Conservation (phyloP, 75 land plant genomes). For the Adiantum capillusveneris region DNA sequence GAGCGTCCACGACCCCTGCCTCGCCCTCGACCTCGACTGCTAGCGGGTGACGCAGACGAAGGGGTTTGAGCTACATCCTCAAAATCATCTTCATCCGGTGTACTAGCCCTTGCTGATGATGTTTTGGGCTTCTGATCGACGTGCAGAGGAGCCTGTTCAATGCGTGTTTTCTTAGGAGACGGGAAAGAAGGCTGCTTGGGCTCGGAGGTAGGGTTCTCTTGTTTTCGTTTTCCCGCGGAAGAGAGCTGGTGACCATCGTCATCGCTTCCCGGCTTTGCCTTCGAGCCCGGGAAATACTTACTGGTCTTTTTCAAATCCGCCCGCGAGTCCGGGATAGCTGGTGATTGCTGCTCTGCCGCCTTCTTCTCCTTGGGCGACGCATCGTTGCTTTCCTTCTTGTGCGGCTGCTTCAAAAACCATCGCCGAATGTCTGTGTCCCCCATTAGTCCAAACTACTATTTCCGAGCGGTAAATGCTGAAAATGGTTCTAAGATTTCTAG, state of each 20-base stretch:
- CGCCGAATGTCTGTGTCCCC: slow-evolving; percentile 45
- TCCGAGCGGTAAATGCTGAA: no score
- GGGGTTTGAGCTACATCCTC: slow-evolving; percentile 22
- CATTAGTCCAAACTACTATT: slow-evolving; percentile 8
- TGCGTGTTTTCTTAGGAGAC: slow-evolving; percentile 16
- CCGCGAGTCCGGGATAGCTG: slow-evolving; percentile 12
- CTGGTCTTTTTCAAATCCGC: slow-evolving; percentile 62
- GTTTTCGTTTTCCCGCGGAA: slow-evolving; percentile 40
- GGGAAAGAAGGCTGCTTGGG: slow-evolving; percentile 23
- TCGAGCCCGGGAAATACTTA: slow-evolving; percentile 48
- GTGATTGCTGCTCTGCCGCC: slow-evolving; percentile 13
- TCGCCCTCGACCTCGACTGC: slow-evolving; percentile 62
- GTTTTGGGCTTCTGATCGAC: slow-evolving; percentile 9
- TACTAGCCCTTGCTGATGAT: slow-evolving; percentile 7
- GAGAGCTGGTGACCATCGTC: neutral
- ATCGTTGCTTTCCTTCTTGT: slow-evolving; percentile 26
- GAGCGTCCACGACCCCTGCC: slow-evolving; percentile 42
- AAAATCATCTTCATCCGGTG: slow-evolving; percentile 22
- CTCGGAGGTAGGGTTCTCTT: slow-evolving; percentile 26
- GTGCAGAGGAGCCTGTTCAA: slow-evolving; percentile 28
- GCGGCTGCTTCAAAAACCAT: slow-evolving; percentile 83
- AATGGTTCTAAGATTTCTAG: no score
- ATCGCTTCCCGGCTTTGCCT: neutral
- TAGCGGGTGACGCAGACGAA: neutral
- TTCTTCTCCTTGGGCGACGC: slow-evolving; percentile 6